A percentile compares a stretch with the other conserved stretches of the same genome.
phyloP scores from a whole-genome alignment of 345 rosid genomes.

The Raphanus raphanistrum region DNA sequence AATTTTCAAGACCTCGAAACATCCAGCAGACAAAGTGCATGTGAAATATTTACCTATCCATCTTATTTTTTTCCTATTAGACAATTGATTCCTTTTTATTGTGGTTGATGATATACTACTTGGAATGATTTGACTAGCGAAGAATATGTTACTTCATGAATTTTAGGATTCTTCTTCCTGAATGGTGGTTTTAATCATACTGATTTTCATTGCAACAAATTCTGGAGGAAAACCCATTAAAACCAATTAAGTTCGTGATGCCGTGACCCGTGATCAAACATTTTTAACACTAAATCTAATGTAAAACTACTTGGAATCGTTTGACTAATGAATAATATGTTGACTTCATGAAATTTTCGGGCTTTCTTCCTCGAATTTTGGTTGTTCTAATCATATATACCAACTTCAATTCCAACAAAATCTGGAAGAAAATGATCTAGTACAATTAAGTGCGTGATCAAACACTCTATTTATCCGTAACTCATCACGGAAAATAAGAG shows the following conservation, averaged over 20 bases:
- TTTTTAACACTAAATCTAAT: too few relatives aligned
- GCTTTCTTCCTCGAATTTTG: background rate
- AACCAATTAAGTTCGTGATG: background rate
- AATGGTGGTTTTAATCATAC: background rate
- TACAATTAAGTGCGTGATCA: background rate
- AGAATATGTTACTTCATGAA: constrained; percentile 10
- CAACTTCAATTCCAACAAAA: background rate
- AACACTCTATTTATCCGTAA: constrained; percentile 11
- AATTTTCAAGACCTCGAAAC: constrained; percentile 1
- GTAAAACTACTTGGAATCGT: constrained; percentile 3
- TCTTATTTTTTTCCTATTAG: background rate
- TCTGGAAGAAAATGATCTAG: background rate
- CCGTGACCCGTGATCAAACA: too few relatives aligned
- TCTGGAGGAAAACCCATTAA: background rate
- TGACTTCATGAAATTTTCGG: background rate
- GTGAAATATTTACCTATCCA: background rate
- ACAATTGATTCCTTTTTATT: background rate
- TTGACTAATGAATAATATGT: constrained; percentile 4
- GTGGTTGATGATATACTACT: background rate
- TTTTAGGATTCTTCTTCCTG: background rate
- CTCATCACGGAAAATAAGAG: constrained; percentile 21
- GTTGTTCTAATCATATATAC: background rate
- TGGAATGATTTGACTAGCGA: constrained; percentile 19
- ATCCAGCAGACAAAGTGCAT: background rate
- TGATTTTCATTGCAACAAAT: background rate